A percentile compares a stretch with the other conserved stretches of the same genome.
Conservation (phyloP, 495 filamentous ascomycete species). For the Aspergillus funiculosus region DNA sequence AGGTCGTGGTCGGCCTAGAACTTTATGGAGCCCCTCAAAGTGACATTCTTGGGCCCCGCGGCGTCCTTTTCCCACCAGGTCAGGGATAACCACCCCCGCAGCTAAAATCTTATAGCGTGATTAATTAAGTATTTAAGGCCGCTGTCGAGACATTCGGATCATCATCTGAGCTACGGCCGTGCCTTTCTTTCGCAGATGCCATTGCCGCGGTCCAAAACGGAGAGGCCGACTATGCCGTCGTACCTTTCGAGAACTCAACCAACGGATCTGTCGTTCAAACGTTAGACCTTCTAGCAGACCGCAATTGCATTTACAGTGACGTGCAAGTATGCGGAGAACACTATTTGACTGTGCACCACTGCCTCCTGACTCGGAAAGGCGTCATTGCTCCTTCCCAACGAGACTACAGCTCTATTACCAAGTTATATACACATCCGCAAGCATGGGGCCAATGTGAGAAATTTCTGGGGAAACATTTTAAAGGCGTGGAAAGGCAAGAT, state of each 20-base stretch:
- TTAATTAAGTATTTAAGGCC: slow-evolving; percentile 47
- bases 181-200: slow-evolving; percentile 60
- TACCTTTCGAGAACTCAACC: slow-evolving; percentile 93
- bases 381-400: slow-evolving; percentile 25
- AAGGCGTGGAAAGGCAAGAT: slow-evolving; percentile 70
- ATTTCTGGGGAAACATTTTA: slow-evolving; percentile 63
- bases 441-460: slow-evolving; percentile 85
- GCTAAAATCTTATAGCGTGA: slow-evolving; percentile 8
- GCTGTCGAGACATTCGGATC: slow-evolving; percentile 57
- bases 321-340: slow-evolving; percentile 71
- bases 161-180: slow-evolving; percentile 49
- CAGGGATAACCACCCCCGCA: slow-evolving; percentile 13
- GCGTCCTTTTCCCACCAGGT: slow-evolving; percentile 94
- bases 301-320: slow-evolving; percentile 51
- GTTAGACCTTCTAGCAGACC: slow-evolving; percentile 80
- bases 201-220: slow-evolving; percentile 70
- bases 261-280: slow-evolving; percentile 88
- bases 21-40: slow-evolving; percentile 31
- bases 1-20: not conserved
- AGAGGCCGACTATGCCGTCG: slow-evolving; percentile 62
- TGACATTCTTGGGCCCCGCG: slow-evolving; percentile 78
- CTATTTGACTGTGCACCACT: slow-evolving; percentile 83
- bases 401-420: slow-evolving; percentile 33
- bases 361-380: slow-evolving; percentile 55
- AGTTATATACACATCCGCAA: slow-evolving; percentile 86